A percentile compares a stretch with the other conserved stretches of the same genome.
phyloP scores from a whole-genome alignment of 805 yeast genomes.

The Starmerella kuoi region DNA sequence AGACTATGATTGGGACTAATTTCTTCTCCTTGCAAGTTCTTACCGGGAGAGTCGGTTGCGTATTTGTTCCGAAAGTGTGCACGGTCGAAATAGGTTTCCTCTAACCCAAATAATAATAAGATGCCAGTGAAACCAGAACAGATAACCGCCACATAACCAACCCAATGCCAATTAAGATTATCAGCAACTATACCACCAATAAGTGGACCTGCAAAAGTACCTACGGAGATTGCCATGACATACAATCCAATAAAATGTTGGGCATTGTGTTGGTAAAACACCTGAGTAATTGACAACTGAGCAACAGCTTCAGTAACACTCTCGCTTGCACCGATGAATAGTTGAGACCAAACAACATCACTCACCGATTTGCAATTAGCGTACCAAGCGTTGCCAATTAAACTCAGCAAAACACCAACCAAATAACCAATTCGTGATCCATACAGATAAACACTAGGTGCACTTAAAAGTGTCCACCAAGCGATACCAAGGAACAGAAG shows the following conservation, averaged over 20 bases:
- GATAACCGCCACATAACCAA: conserved; percentile 55
- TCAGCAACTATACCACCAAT: conserved; percentile 62
- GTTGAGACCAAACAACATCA: conserved; percentile 66
- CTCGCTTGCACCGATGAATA: conserved; percentile 72
- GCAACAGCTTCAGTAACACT: conserved; percentile 70
- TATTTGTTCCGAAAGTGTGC: conserved; percentile 16
- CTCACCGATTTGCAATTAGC: conserved; percentile 41
- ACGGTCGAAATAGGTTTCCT: conserved; percentile 48
- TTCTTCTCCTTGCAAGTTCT: not conserved
- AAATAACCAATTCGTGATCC: conserved; percentile 58
- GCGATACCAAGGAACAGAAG: conserved; percentile 62
- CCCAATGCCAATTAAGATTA: conserved; percentile 61
- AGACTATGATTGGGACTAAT: conserved; percentile 1
- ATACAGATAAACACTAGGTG: conserved; percentile 18
- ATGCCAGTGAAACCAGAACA: conserved; percentile 47
- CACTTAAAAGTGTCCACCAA: conserved; percentile 41
- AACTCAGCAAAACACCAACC: conserved; percentile 47
- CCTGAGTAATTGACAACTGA: conserved; percentile 52
- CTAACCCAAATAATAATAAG: conserved; percentile 47
- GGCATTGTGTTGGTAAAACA: conserved; percentile 65
- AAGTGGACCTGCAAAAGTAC: conserved; percentile 69
- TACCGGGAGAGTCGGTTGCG: not conserved
- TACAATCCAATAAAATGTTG: conserved; percentile 62
- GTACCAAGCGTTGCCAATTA: conserved; percentile 61
- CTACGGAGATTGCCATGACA: conserved; percentile 61